Conservation (phyloP, 2,329 filamentous ascomycete genomes). For the Alternaria gansuensis region DNA sequence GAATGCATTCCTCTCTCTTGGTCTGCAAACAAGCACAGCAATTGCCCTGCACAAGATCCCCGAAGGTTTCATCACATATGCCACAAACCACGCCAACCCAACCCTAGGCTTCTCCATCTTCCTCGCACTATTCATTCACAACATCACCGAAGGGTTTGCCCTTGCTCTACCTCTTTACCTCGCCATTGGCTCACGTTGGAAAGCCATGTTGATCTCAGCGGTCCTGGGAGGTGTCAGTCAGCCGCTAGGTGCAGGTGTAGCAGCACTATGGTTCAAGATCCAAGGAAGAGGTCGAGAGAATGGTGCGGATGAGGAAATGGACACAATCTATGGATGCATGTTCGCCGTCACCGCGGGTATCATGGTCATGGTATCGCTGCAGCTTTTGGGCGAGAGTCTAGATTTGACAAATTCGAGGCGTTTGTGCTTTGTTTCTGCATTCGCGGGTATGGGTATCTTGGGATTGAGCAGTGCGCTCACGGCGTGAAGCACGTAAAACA, state of each 20-base stretch:
- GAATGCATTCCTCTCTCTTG: slow-evolving; percentile 92
- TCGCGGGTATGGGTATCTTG: slow-evolving; percentile 86
- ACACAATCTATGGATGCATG: slow-evolving; percentile 75
- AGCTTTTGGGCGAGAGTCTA: slow-evolving; percentile 86
- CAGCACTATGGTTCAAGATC: slow-evolving; percentile 84
- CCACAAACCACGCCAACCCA: slow-evolving; percentile 95
- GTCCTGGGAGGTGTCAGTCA: slow-evolving; percentile 87
- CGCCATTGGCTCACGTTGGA: slow-evolving; percentile 79
- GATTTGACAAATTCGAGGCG: slow-evolving; percentile 81
- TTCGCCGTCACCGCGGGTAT: slow-evolving; percentile 93
- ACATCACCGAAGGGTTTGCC: slow-evolving; percentile 96
- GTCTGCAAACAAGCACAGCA: slow-evolving; percentile 93
- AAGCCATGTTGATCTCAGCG: slow-evolving; percentile 85
- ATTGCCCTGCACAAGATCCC: slow-evolving; percentile 97
- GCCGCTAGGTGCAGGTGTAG: slow-evolving; percentile 83
- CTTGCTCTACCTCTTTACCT: slow-evolving; percentile 93
- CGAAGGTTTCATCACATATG: slow-evolving; percentile 87
- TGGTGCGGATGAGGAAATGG: slow-evolving; percentile 62
- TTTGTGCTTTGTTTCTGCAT: slow-evolving; percentile 80
- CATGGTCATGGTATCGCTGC: slow-evolving; percentile 91
- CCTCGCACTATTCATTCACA: slow-evolving; percentile 95
- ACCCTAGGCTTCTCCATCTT: slow-evolving; percentile 90
- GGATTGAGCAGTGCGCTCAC: slow-evolving; percentile 86
- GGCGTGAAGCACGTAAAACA: slow-evolving; percentile 51
- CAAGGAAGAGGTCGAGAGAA: slow-evolving; percentile 60